Evolutionary conservation across 2,329 filamentous ascomycete genomes (phyloP).

Genomic region (Colletotrichum sp.): DNA sequence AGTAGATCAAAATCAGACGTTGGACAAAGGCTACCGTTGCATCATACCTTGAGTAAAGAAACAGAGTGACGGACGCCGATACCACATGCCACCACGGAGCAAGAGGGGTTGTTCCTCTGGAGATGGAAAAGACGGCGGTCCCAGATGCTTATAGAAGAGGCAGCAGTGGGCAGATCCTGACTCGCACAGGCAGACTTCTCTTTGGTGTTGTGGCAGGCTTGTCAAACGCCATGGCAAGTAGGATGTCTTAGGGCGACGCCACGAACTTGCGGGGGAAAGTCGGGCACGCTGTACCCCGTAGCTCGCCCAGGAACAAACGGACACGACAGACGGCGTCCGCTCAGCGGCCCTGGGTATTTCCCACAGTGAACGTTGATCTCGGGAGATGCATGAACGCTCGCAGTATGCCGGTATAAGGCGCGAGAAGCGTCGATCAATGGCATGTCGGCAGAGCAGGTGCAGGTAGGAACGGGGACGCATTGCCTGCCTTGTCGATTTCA

Average conservation of each 20-base stretch:
- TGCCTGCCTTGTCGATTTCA: neutral
- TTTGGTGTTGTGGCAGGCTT: conserved; percentile 17
- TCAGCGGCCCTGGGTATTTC: neutral
- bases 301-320: neutral
- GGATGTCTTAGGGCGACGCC: conserved; percentile 18
- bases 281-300: neutral
- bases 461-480: neutral
- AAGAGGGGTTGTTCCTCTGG: conserved; percentile 7
- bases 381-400: neutral
- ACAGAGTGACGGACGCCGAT: neutral
- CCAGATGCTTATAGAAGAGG: conserved; percentile 13
- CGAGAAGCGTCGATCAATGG: neutral
- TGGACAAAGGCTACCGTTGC: neutral
- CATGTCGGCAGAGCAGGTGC: neutral
- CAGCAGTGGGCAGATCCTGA: neutral
- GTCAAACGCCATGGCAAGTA: conserved; percentile 19
- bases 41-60: neutral
- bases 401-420: neutral
- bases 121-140: conserved; percentile 8
- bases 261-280: conserved; percentile 16
- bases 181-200: conserved; percentile 1
- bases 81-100: neutral
- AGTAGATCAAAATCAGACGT: neutral
- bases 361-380: neutral
- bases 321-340: neutral